phyloP scores from a whole-genome alignment of 2,329 filamentous ascomycete species.

The Alternaria gaisen region DNA sequence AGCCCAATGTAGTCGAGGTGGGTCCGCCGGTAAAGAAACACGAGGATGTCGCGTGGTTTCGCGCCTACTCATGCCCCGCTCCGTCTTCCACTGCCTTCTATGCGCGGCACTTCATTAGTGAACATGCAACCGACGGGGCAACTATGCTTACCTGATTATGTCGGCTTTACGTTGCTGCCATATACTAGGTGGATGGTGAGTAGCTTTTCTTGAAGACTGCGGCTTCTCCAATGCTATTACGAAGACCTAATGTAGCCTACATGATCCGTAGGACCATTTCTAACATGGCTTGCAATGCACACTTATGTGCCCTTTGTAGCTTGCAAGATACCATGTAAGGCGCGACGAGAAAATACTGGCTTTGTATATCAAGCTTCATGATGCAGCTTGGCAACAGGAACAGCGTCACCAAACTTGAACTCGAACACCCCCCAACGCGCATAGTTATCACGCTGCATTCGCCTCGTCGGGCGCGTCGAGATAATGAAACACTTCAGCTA shows the following conservation, averaged over 20 bases:
- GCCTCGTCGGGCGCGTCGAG: not conserved
- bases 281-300: not conserved
- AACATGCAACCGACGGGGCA: not conserved
- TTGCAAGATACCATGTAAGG: not conserved
- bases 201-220: not conserved
- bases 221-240: not conserved
- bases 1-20: slow-evolving; percentile 6
- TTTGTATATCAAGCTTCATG: not conserved
- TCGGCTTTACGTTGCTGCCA: not conserved
- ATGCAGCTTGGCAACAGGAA: not conserved
- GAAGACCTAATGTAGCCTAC: not conserved
- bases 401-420: not conserved
- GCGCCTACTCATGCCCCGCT: slow-evolving; percentile 9
- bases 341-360: not conserved
- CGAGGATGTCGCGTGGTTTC: slow-evolving; percentile 11
- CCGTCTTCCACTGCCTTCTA: slow-evolving; percentile 11
- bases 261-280: not conserved
- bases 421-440: not conserved
- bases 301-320: not conserved
- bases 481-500: not conserved
- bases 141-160: not conserved
- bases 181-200: not conserved
- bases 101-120: not conserved
- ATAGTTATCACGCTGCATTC: not conserved
- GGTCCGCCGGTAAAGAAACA: slow-evolving; percentile 8